phyloP scores from a whole-genome alignment of 345 rosid genomes.

The Brassica juncea region DNA sequence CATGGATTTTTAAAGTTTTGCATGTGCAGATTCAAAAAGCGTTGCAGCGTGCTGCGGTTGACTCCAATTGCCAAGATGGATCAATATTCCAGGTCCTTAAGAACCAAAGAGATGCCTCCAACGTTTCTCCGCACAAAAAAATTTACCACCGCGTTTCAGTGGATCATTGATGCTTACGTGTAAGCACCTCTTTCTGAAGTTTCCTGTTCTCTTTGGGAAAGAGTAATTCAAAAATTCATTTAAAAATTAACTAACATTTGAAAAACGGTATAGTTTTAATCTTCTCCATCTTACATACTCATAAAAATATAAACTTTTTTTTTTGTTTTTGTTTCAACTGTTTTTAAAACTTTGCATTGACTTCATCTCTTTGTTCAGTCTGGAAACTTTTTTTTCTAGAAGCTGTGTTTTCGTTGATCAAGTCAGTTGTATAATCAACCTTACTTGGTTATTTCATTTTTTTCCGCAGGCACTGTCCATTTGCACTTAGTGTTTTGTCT shows the following conservation, averaged over 20 bases:
- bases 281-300: not conserved
- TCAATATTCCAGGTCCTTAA: no score
- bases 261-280: not conserved
- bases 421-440: conserved; percentile 11
- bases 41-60: no score
- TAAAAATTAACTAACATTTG: not conserved
- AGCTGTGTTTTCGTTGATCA: not conserved
- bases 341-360: not conserved
- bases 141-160: conserved; percentile 89
- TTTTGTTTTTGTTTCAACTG: not conserved
- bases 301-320: not conserved
- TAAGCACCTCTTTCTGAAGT: conserved; percentile 48
- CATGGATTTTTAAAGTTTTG: no score
- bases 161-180: conserved; percentile 97
- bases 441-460: conserved; percentile 25
- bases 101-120: no score
- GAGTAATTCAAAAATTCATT: not conserved
- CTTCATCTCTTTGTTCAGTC: not conserved
- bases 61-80: no score
- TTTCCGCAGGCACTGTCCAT: not conserved
- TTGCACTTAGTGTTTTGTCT: not conserved
- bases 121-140: conserved; percentile 44
- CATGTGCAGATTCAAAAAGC: no score
- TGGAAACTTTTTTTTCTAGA: not conserved
- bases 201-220: conserved; percentile 18